Evolutionary conservation across 1,139 yeast genomes (phyloP).

Genomic region (Wickerhamomyces sp.): DNA sequence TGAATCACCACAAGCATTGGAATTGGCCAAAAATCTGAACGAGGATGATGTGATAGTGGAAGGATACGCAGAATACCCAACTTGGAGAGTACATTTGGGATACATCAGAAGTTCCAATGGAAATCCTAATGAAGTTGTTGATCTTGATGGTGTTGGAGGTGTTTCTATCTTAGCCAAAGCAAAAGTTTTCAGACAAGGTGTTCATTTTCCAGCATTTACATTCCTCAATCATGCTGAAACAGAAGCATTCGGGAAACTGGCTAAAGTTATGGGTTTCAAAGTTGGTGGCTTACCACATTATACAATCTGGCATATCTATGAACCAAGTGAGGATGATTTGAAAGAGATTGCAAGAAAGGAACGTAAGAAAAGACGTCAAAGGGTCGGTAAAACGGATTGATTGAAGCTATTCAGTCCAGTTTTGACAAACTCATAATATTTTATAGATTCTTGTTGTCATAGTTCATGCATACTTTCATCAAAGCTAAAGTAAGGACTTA

Average conservation of each 20-base stretch:
- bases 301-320: conserved; percentile 84
- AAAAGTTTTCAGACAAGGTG: conserved; percentile 74
- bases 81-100: conserved; percentile 83
- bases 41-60: conserved; percentile 90
- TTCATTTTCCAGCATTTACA: conserved; percentile 84
- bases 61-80: conserved; percentile 86
- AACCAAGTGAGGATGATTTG: conserved; percentile 88
- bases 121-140: conserved; percentile 59
- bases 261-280: conserved; percentile 68
- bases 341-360: conserved; percentile 67
- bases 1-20: conserved; percentile 67
- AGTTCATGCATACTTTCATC: too few relatives aligned
- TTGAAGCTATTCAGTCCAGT: too few relatives aligned
- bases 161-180: conserved; percentile 84
- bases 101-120: conserved; percentile 64
- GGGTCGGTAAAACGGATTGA: conserved; percentile 3
- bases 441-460: too few relatives aligned
- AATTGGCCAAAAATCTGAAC: conserved; percentile 57
- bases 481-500: too few relatives aligned
- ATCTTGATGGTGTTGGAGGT: conserved; percentile 87
- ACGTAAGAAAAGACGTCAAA: conserved; percentile 54
- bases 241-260: conserved; percentile 88
- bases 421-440: too few relatives aligned
- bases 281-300: conserved; percentile 90
- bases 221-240: conserved; percentile 90